Base-by-base conservation (phyloP, 1,284 basidiomycete genomes). In the Irpex rosettiformis region DNA sequence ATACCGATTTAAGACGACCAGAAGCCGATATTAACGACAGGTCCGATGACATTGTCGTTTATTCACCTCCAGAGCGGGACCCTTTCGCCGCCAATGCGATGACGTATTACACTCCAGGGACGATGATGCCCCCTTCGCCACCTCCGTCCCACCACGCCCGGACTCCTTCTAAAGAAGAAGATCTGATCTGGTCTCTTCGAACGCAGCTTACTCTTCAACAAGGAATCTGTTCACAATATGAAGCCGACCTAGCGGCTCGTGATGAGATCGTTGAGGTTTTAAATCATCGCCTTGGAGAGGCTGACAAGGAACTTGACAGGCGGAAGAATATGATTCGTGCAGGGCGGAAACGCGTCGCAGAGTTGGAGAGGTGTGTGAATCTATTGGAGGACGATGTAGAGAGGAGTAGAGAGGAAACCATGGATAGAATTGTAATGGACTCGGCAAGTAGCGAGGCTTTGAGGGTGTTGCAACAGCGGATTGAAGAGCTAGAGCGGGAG, bases 381-480 rank as follows among this genome's bases (percentile, higher is more conserved):
- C 72, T 77, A 57, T 76, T 92, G 21, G 85, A 89, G 66, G 86
- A 88, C 43, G 85, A 89, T 65, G 82, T 88, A 16, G 88, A 91
- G 52, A 74, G 77, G 3, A 86, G 83, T 57, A 75, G 84, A 52
- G 83, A 84, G 67, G 85, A 86, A 65, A 86, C 81, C 65, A 72
- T 84, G 72, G 89, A 89, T 65, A 76, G 88, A 42, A 89, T 86
- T 61, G 70, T 90, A 42, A 88, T 90, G 84, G 89, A 91, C 64
- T 88, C 88, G 64, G 89, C 89, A 0, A 88, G 85, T 59, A 79
- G 84, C 1, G 83, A 86, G 66, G 88, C 88, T 1, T 65, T 91
- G 60, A 75, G 82, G 27, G 81, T 82, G 74, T 74, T 91, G 30
- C 89, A 91, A 65, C 70, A 77, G 22, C 84, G 82, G 59, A 87